phyloP scores from a whole-genome alignment of 148 eudicot species.

The Suaeda aralocaspica region DNA sequence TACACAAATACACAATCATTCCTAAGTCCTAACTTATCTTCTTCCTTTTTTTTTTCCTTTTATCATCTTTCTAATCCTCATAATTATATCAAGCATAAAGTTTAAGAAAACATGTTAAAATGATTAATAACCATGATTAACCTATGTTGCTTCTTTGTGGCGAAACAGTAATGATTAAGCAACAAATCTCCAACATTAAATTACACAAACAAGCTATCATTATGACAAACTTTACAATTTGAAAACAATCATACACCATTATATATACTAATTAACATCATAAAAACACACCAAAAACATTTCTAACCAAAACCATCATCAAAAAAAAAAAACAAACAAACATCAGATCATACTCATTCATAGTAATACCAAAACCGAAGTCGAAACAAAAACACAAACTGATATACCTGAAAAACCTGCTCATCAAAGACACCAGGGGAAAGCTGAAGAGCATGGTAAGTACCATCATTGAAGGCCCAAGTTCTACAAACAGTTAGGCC shows the following conservation, averaged over 20 bases:
- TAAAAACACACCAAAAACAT: neutral
- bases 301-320: neutral
- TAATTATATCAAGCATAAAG: neutral
- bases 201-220: neutral
- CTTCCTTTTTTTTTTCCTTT: neutral
- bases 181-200: conserved; percentile 1
- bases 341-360: neutral
- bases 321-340: neutral
- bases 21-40: too few species aligned
- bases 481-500: conserved; percentile 93
- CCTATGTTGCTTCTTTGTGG: neutral
- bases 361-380: neutral
- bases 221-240: conserved; percentile 3
- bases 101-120: neutral
- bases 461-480: conserved; percentile 96
- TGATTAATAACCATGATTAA: neutral
- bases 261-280: neutral
- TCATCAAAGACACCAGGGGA: conserved; percentile 85
- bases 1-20: neutral
- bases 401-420: conserved; percentile 58
- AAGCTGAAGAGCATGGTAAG: conserved; percentile 82
- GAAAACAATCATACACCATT: neutral
- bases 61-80: neutral
- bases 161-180: neutral
- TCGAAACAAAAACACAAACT: neutral